A percentile compares a stretch with the other conserved stretches of the same genome.
phyloP scores from a whole-genome alignment of 2,329 filamentous ascomycete species.

The Rugonectria rugulosa region DNA sequence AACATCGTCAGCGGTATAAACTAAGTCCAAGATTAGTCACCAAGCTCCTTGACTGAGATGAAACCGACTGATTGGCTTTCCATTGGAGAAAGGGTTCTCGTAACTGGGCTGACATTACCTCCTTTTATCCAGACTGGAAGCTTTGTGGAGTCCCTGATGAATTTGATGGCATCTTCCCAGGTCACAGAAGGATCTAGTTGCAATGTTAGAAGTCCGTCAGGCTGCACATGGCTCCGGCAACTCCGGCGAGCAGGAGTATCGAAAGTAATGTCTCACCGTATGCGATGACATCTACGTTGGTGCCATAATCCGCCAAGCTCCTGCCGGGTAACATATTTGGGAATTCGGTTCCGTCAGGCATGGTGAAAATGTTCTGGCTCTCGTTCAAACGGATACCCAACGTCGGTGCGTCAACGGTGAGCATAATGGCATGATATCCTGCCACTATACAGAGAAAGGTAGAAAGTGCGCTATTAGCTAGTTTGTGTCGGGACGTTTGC shows the following conservation, averaged over 20 bases:
- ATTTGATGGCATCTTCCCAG: conserved; percentile 70
- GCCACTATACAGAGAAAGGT: conserved; percentile 21
- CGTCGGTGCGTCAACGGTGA: conserved; percentile 66
- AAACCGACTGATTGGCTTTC: too few species aligned
- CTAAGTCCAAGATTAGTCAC: too few species aligned
- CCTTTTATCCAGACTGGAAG: conserved; percentile 50
- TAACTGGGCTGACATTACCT: too few species aligned
- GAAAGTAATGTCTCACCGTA: too few species aligned
- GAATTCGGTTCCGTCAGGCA: conserved; percentile 54
- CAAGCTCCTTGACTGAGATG: too few species aligned
- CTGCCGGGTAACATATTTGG: conserved; percentile 46
- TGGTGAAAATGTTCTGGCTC: conserved; percentile 54
- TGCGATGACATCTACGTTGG: too few species aligned
- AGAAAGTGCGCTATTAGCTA: too few species aligned
- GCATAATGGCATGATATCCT: conserved; percentile 61
- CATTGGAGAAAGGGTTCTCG: too few species aligned
- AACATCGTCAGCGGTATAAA: conserved; percentile 44
- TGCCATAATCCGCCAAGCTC: too few species aligned
- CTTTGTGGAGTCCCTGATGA: conserved; percentile 60
- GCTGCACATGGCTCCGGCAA: conserved; percentile 22
- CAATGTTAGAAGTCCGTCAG: conserved; percentile 16
- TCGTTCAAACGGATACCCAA: conserved; percentile 57
- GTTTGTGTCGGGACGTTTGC: too few species aligned
- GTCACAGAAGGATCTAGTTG: conserved; percentile 49
- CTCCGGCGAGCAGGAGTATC: too few species aligned